phyloP scores from a whole-genome alignment of 1,284 basidiomycete genomes.

The Pseudozyma pruni region DNA sequence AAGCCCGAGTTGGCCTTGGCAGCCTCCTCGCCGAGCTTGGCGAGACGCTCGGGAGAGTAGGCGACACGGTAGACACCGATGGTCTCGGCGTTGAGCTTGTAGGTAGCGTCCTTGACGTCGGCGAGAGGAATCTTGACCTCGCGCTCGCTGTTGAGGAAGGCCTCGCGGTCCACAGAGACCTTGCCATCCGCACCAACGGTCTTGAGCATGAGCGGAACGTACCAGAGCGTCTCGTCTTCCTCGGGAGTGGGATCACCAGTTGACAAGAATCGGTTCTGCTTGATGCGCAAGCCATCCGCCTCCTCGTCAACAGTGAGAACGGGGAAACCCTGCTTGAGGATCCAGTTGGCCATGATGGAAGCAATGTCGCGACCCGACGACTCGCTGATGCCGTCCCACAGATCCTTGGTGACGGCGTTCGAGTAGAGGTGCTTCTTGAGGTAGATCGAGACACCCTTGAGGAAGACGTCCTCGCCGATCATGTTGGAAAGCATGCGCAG shows the following conservation, averaged over 20 bases:
- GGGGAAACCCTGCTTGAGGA: slow-evolving; percentile 79
- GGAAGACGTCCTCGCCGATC: slow-evolving; percentile 82
- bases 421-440: slow-evolving; percentile 84
- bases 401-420: slow-evolving; percentile 85
- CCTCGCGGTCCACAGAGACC: slow-evolving; percentile 74
- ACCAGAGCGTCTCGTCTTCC: slow-evolving; percentile 93
- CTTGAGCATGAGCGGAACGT: slow-evolving; percentile 81
- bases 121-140: slow-evolving; percentile 76
- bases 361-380: slow-evolving; percentile 82
- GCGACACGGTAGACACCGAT: slow-evolving; percentile 90
- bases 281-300: slow-evolving; percentile 71
- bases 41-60: slow-evolving; percentile 83
- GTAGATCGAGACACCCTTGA: slow-evolving; percentile 77
- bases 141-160: slow-evolving; percentile 76
- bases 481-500: slow-evolving; percentile 84
- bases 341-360: slow-evolving; percentile 91
- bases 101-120: slow-evolving; percentile 73
- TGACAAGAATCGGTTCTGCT: slow-evolving; percentile 92
- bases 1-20: slow-evolving; percentile 76
- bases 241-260: slow-evolving; percentile 76
- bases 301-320: slow-evolving; percentile 85
- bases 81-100: slow-evolving; percentile 89
- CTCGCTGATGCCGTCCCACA: slow-evolving; percentile 87
- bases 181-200: slow-evolving; percentile 75
- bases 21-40: slow-evolving; percentile 82